These are phyloP conservation scores for Leccinum subrobustum DNA, from an alignment of 1,284 basidiomycete species.

Conservation along the genomic window DNA sequence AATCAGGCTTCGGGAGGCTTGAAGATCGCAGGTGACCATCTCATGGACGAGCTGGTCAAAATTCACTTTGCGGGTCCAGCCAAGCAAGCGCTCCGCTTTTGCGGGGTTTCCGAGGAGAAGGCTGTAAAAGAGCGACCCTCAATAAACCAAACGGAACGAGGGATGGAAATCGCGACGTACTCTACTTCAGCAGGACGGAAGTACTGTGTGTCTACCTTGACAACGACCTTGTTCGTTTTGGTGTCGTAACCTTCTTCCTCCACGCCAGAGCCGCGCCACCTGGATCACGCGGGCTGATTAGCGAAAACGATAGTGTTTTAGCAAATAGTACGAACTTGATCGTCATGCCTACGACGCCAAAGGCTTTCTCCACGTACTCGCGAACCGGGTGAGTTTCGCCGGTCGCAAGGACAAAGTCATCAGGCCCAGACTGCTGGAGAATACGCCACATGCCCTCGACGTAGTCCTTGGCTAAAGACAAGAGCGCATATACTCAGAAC, in stretches of 20 bases:
- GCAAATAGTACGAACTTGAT: conserved; percentile 49
- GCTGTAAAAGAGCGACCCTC: conserved; percentile 37
- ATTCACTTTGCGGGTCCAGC: conserved; percentile 81
- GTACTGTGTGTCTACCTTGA: conserved; percentile 79
- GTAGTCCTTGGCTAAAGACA: conserved; percentile 72
- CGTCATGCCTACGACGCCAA: conserved; percentile 61
- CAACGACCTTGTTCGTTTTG: conserved; percentile 66
- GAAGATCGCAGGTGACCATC: conserved; percentile 83
- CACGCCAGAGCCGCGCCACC: conserved; percentile 76
- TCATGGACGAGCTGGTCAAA: conserved; percentile 83
- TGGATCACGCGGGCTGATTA: conserved; percentile 25
- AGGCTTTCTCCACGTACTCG: conserved; percentile 87
- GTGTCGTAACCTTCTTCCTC: conserved; percentile 73
- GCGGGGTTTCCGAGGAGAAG: conserved; percentile 78
- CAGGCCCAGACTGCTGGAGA: conserved; percentile 77
- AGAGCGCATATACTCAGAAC: conserved; percentile 11
- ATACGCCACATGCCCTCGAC: conserved; percentile 96
- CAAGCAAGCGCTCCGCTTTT: conserved; percentile 81
- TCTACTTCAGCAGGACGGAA: conserved; percentile 94
- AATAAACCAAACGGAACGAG: conserved; percentile 7
- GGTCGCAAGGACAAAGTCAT: conserved; percentile 91
- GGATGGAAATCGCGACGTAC: conserved; percentile 44
- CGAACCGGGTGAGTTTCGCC: conserved; percentile 90
- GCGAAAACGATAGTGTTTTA: not conserved
- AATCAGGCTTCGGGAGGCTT: conserved; percentile 64